Base-by-base conservation (phyloP, 78 protist genomes). In the Mastigamoeba balamuthi region DNA sequence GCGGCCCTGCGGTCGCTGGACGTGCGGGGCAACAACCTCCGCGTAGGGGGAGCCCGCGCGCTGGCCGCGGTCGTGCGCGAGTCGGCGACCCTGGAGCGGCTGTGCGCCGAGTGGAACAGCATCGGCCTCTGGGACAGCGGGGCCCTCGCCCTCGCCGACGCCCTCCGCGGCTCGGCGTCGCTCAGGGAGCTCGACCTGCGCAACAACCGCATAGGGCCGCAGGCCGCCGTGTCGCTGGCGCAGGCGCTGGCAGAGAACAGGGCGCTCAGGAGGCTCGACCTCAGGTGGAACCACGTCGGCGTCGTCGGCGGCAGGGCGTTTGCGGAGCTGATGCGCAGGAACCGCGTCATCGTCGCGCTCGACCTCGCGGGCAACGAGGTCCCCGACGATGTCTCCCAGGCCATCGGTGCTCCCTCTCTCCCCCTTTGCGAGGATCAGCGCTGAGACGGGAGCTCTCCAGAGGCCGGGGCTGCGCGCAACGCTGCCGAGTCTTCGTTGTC, bases 321-420 rank as follows among this genome's bases (percentile, higher is more conserved):
- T 1, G 74, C 35, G 6, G 48, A 64, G 2, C 78, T 73, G 38
- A 23, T 81, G 65, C 2, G 1, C 7, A 7, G 1, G 28, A 81
- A 81, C 40, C 2, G 1, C 17, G 9, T 64, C 2, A 27, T 81
- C 8, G 1, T 29, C n/a, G 25, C 29, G 5, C 25, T 81, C 42
- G 80, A 66, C 5, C 52, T 81, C 9, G 67, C 70, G 4, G 85
- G 85, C 27, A 81, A 81, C 53, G 65, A 71, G 30, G 64, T 81
- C 43, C 53, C 69, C 0, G 76, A 40, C 2, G 83, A 58, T 7
- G 35, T 36, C 29, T 9, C 53, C 30, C 33, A 30, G 25, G 64
- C 75, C 7, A 52, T 77, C 23, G 75, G 25, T 25, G 41, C 58
- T n/a, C n/a, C n/a, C n/a, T n/a, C n/a, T n/a, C n/a, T n/a, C n/a